Conservation (phyloP, 345 rosid genomes). For the Populus alba region DNA sequence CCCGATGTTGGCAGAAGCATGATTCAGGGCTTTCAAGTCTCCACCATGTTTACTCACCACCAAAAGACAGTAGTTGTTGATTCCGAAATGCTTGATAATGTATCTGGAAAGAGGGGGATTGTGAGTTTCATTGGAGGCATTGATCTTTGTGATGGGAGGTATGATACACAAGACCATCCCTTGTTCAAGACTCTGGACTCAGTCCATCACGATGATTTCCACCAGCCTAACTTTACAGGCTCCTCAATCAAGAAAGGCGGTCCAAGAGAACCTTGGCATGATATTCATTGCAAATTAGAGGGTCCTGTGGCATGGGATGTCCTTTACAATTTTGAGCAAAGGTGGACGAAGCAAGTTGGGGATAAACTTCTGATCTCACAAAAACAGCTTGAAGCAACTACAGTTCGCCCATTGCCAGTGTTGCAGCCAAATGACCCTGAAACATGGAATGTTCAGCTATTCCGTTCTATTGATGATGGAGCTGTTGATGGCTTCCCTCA, state of each 20-base stretch:
- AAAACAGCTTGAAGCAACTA: constrained; percentile 17
- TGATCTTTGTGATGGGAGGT: constrained; percentile 87
- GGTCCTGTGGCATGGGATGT: constrained; percentile 94
- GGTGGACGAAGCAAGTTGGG: constrained; percentile 69
- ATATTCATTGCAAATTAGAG: constrained; percentile 78
- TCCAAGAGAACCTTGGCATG: constrained; percentile 98
- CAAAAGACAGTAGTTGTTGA: constrained; percentile 76
- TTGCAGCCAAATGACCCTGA: constrained; percentile 24
- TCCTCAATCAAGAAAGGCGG: constrained; percentile 72
- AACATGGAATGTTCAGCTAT: constrained; percentile 64
- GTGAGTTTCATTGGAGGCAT: constrained; percentile 87
- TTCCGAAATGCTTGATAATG: constrained; percentile 23
- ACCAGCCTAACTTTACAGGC: constrained; percentile 69
- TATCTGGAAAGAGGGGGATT: constrained; percentile 38
- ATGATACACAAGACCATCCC: constrained; percentile 70
- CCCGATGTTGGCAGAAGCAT: constrained; percentile 44
- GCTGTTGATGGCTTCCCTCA: constrained; percentile 45
- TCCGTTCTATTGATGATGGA: constrained; percentile 64
- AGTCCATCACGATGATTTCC: constrained; percentile 65
- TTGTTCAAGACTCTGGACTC: constrained; percentile 52
- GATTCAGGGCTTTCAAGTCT: constrained; percentile 42
- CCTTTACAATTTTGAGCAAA: constrained; percentile 79
- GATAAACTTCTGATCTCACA: constrained; percentile 29
- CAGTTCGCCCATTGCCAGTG: constrained; percentile 30
- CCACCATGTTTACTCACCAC: constrained; percentile 73